phyloP scores from a whole-genome alignment of 2,329 filamentous ascomycete genomes.

The Pseudocercospora fuligena region DNA sequence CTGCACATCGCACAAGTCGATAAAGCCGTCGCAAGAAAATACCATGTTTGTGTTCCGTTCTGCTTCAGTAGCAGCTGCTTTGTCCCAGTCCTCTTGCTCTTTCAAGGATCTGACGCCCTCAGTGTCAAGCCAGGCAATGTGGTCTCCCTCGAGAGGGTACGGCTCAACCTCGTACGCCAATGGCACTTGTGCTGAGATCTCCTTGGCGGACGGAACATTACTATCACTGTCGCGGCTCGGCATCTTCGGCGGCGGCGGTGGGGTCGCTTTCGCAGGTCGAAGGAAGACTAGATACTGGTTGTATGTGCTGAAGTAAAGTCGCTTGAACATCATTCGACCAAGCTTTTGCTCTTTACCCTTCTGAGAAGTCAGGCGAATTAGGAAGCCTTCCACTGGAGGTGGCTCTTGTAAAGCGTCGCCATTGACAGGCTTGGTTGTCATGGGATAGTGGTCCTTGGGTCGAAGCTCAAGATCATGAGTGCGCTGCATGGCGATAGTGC shows the following conservation, averaged over 20 bases:
- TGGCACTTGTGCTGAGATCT: conserved; percentile 63
- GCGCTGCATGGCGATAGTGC: conserved; percentile 68
- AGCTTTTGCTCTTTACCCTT: conserved; percentile 62
- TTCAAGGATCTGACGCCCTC: conserved; percentile 43
- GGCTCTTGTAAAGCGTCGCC: conserved; percentile 61
- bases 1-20: conserved; percentile 63
- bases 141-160: conserved; percentile 58
- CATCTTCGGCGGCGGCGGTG: conserved; percentile 63
- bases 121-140: conserved; percentile 61
- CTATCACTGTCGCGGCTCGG: conserved; percentile 46
- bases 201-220: conserved; percentile 58
- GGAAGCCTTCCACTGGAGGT: conserved; percentile 67
- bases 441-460: conserved; percentile 68
- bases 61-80: conserved; percentile 63
- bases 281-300: conserved; percentile 68
- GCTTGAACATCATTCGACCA: conserved; percentile 67
- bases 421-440: conserved; percentile 49
- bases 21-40: conserved; percentile 65
- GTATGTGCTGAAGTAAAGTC: conserved; percentile 68
- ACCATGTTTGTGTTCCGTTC: conserved; percentile 64
- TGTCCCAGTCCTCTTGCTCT: conserved; percentile 57
- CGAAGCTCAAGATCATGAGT: conserved; percentile 70
- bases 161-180: conserved; percentile 66
- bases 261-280: conserved; percentile 60
- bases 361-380: conserved; percentile 68